Base-by-base conservation (phyloP, 2,329 filamentous ascomycete species). In the Monilinia aucupariae region DNA sequence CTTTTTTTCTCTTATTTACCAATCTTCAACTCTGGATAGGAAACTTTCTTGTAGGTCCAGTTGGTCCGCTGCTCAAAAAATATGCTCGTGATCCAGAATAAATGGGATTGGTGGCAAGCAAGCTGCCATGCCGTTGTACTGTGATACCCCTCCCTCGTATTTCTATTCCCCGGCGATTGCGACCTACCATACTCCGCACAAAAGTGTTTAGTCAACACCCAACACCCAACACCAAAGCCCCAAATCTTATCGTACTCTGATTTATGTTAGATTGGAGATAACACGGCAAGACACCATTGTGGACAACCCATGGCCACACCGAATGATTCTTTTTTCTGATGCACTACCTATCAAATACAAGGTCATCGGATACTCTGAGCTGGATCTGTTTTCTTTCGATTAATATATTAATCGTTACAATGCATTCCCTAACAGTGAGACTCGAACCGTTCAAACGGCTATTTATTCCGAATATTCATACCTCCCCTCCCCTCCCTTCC, bases 341-440 rank as follows among this genome's bases (percentile, higher is more conserved):
- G 27, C 27, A 20, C 30, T 47, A 47, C 53, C 27, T n/a, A 22
- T 39, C 25, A 34, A 45, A 17, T 47, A 56, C 41, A 56, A 47
- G 39, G 41, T 56, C 53, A 56, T 47, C 53, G 30, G 27, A 47
- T 56, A 56, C 41, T 47, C n/a, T 47, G 27, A 34, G 54, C n/a
- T 34, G 41, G 41, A 25, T 56, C 47, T 56, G 20, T 47, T 45
- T 56, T 34, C 54, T 56, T 56, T 56, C 54, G 41, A 56, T 56
- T 56, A 25, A 47, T 59, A 30, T 51, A 59, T 39, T 45, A 39
- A 59, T 59, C 56, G 56, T 59, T 48, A 59, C 56, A 59, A 59
- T 59, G 56, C 45, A 49, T 37, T 41, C 39, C 32, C n/a, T 50
- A 50, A 52, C 27, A 30, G 37, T 49, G 45, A 41, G 32, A 37